Conservation (phyloP, 306 rosid species). For the Quercus mongolica region DNA sequence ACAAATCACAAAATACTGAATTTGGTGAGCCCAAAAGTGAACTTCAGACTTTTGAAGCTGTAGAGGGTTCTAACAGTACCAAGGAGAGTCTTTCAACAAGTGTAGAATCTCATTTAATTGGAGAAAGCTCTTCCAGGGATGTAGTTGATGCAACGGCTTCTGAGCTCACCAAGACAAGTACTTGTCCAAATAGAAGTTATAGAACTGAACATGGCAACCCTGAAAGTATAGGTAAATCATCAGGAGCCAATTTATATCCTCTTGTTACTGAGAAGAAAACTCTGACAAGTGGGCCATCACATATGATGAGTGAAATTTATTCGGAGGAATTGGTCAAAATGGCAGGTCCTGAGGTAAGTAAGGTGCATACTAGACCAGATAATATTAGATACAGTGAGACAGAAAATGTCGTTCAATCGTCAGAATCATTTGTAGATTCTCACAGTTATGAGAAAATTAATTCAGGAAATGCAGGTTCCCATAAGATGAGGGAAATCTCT, state of each 20-base stretch:
- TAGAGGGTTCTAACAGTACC: not conserved
- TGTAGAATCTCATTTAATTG: not conserved
- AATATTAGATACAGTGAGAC: not conserved
- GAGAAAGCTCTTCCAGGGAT: constrained; percentile 12
- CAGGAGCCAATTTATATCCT: not conserved
- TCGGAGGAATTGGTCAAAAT: not conserved
- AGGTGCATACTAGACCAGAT: not conserved
- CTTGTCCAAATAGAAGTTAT: not conserved
- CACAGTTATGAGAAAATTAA: not conserved
- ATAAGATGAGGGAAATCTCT: not conserved
- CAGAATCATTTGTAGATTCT: constrained; percentile 3
- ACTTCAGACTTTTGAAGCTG: not conserved
- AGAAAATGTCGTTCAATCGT: not conserved
- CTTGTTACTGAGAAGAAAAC: not conserved
- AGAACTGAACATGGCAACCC: not conserved
- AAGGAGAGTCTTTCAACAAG: constrained; percentile 7
- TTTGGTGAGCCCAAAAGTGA: not conserved
- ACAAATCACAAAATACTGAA: not conserved
- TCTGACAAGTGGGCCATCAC: not conserved
- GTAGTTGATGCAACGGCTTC: not conserved
- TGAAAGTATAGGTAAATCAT: not conserved
- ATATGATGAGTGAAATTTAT: not conserved
- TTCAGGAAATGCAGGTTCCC: not conserved
- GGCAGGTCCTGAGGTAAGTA: not conserved
- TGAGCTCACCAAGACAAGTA: not conserved